Evolutionary conservation across 1,284 basidiomycete genomes (phyloP).

Genomic region (Apiotrichum sp.): DNA sequence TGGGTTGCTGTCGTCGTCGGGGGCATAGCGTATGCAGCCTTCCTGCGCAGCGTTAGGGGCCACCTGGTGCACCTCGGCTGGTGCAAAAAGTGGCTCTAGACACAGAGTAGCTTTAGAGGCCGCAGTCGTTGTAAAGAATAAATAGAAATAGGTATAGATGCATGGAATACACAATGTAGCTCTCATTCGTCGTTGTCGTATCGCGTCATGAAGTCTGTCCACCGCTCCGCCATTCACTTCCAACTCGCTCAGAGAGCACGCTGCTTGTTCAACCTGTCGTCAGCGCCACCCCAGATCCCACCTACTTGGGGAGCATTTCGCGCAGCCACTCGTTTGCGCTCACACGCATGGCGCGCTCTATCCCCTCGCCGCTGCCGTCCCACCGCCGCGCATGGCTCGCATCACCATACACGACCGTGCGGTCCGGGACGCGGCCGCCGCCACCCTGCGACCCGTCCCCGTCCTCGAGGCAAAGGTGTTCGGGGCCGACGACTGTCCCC

Average conservation of each 20-base stretch:
- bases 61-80: slow-evolving; percentile 36
- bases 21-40: slow-evolving; percentile 30
- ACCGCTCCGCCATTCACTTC: neutral
- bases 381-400: slow-evolving; percentile 66
- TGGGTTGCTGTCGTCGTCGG: slow-evolving; percentile 36
- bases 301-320: slow-evolving; percentile 78
- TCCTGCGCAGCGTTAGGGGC: slow-evolving; percentile 31
- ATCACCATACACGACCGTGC: slow-evolving; percentile 76
- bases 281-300: neutral
- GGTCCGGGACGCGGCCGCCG: slow-evolving; percentile 58
- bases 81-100: slow-evolving; percentile 9
- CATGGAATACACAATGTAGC: neutral
- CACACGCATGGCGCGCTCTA: slow-evolving; percentile 71
- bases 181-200: no score
- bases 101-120: no score
- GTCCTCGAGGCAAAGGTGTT: neutral
- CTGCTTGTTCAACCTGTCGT: slow-evolving; percentile 3
- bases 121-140: no score
- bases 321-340: slow-evolving; percentile 87
- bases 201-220: neutral
- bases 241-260: neutral
- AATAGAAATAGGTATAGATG: neutral
- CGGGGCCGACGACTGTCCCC: neutral
- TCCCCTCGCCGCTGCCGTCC: slow-evolving; percentile 77
- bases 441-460: neutral